These are phyloP conservation scores for Marasmius tenuissimus DNA, from an alignment of 1,284 basidiomycete species.

Conservation along the genomic window DNA sequence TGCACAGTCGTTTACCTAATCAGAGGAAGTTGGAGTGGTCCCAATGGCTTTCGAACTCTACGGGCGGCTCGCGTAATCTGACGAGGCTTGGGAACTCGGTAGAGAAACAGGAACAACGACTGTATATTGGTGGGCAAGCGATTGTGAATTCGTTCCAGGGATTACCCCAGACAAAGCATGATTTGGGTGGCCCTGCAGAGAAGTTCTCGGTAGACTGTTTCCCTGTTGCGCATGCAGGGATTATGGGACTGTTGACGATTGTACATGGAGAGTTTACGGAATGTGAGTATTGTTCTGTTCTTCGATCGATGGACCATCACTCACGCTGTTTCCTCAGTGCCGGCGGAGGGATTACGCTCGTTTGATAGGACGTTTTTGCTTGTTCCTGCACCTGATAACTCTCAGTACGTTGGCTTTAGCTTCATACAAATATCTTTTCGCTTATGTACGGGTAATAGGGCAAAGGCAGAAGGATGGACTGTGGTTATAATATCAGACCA, in stretches of 20 bases:
- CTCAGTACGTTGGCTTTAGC: conserved; percentile 56
- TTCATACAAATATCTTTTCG: background rate
- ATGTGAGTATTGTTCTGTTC: conserved; percentile 51
- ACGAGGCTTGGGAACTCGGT: conserved; percentile 60
- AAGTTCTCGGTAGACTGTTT: conserved; percentile 93
- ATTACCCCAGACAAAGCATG: conserved; percentile 82
- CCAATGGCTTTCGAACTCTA: conserved; percentile 58
- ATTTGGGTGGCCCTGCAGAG: conserved; percentile 66
- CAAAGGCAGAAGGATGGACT: conserved; percentile 85
- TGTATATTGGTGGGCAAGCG: conserved; percentile 75
- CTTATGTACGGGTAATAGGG: conserved; percentile 43
- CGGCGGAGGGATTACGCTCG: conserved; percentile 74
- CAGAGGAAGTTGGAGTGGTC: conserved; percentile 80
- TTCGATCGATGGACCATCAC: background rate
- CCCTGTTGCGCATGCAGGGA: conserved; percentile 66
- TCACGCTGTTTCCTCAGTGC: conserved; percentile 37
- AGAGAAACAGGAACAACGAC: conserved; percentile 63
- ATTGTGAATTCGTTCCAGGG: conserved; percentile 61
- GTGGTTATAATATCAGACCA: conserved; percentile 90
- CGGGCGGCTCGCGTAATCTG: conserved; percentile 76
- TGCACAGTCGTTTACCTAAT: conserved; percentile 70
- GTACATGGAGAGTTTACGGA: conserved; percentile 94
- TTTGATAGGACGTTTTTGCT: conserved; percentile 94
- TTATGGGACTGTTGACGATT: conserved; percentile 72
- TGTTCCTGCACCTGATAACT: conserved; percentile 77